A percentile compares a stretch with the other conserved stretches of the same genome.
phyloP scores from a whole-genome alignment of 345 rosid species.

The Eucalyptus regnans region DNA sequence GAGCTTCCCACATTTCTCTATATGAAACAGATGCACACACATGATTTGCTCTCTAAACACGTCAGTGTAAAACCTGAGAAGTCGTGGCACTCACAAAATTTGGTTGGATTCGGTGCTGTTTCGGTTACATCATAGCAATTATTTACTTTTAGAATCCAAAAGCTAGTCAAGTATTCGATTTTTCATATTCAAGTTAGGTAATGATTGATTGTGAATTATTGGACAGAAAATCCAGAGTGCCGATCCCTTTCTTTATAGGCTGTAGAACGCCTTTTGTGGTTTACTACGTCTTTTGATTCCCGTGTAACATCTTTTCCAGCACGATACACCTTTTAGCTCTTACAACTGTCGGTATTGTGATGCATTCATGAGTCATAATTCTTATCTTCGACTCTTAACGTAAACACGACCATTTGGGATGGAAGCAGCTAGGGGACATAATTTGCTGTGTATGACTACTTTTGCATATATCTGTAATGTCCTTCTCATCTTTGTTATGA shows the following conservation, averaged over 20 bases:
- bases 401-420: background rate
- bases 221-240: background rate
- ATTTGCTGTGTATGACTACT: background rate
- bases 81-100: background rate
- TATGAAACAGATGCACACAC: background rate
- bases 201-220: background rate
- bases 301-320: background rate
- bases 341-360: background rate
- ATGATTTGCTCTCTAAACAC: background rate
- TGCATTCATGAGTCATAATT: background rate
- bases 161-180: background rate
- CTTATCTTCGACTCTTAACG: background rate
- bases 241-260: background rate
- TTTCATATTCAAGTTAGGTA: background rate
- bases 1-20: background rate
- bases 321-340: background rate
- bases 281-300: background rate
- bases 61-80: background rate
- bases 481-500: background rate
- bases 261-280: background rate
- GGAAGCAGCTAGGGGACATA: background rate
- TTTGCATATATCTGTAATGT: background rate
- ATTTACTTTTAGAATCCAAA: background rate
- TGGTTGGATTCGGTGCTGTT: background rate
- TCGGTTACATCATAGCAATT: background rate